Evolutionary conservation across 768 basidiomycete species (phyloP).

Genomic region (Termitomyces sp.): DNA sequence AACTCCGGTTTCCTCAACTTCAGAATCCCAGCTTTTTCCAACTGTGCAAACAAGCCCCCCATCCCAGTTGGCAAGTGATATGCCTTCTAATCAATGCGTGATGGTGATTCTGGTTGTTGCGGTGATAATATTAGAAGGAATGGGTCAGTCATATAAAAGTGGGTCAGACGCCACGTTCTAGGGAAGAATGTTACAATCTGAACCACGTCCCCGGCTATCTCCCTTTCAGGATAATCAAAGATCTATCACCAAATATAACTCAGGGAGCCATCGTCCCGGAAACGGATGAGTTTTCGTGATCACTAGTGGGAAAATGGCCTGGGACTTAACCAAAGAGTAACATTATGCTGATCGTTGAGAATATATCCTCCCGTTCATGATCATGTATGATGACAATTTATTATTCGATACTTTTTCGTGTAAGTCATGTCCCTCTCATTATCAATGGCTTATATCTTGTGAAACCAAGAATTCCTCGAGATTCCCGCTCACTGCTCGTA

Average conservation of each 20-base stretch:
- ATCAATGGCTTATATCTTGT: background rate
- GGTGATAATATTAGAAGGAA: background rate
- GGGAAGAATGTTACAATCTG: constrained; percentile 12
- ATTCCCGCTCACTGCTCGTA: background rate
- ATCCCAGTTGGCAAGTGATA: background rate
- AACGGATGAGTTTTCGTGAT: constrained; percentile 7
- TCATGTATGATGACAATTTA: background rate
- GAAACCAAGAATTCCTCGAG: background rate
- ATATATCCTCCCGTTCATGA: background rate
- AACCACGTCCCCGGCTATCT: constrained; percentile 14
- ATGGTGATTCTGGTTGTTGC: background rate
- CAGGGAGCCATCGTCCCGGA: constrained; percentile 14
- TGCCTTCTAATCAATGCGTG: background rate
- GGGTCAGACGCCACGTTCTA: constrained; percentile 11
- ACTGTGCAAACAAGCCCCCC: background rate
- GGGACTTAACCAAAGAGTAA: background rate
- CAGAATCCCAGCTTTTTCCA: background rate
- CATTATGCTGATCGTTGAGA: background rate
- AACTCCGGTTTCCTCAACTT: background rate
- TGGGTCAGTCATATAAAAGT: background rate
- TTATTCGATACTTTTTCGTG: background rate
- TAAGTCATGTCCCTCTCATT: background rate
- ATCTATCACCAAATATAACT: constrained; percentile 8
- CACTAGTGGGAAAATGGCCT: background rate
- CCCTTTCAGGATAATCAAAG: constrained; percentile 15